A percentile compares a stretch with the other conserved stretches of the same genome.
These are phyloP conservation scores for Sicyos baderoa DNA, from an alignment of 306 rosid species.

Conservation along the genomic window DNA sequence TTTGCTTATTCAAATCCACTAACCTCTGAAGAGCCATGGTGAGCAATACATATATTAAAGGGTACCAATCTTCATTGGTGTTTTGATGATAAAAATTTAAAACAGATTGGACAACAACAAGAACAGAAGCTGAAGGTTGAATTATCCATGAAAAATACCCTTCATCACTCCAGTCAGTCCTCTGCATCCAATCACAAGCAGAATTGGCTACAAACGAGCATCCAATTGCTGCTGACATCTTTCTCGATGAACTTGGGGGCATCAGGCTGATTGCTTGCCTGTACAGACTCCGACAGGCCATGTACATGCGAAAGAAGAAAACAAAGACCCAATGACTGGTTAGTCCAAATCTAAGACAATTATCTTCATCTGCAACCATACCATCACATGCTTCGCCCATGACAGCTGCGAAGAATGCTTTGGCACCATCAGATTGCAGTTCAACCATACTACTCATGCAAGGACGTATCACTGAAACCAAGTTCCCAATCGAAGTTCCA, in stretches of 20 bases:
- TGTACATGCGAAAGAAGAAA: slow-evolving; percentile 64
- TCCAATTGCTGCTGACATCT: slow-evolving; percentile 52
- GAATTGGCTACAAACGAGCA: slow-evolving; percentile 48
- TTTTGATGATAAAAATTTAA: slow-evolving; percentile 41
- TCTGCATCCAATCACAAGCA: slow-evolving; percentile 62
- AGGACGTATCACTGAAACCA: slow-evolving; percentile 43
- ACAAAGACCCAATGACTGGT: slow-evolving; percentile 62
- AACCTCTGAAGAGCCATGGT: slow-evolving; percentile 81
- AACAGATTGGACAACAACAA: slow-evolving; percentile 46
- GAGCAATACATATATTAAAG: slow-evolving; percentile 56
- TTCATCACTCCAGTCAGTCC: slow-evolving; percentile 48
- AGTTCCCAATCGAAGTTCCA: slow-evolving; percentile 51
- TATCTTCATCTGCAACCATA: slow-evolving; percentile 31
- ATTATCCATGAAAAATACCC: slow-evolving; percentile 66
- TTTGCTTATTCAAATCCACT: slow-evolving; percentile 64
- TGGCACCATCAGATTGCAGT: slow-evolving; percentile 42
- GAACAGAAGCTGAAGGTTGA: slow-evolving; percentile 67
- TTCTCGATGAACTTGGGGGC: slow-evolving; percentile 61
- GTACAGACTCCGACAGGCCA: slow-evolving; percentile 57
- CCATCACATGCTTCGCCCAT: slow-evolving; percentile 31
- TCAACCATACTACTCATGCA: slow-evolving; percentile 60
- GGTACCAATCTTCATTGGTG: slow-evolving; percentile 33
- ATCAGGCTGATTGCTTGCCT: slow-evolving; percentile 61
- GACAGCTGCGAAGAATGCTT: slow-evolving; percentile 45
- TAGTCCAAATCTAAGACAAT: slow-evolving; percentile 38